Evolutionary conservation across 805 yeast genomes (phyloP), one percentile per base, ranked within the genome.

Genomic region (Starmerella vitae): DNA sequence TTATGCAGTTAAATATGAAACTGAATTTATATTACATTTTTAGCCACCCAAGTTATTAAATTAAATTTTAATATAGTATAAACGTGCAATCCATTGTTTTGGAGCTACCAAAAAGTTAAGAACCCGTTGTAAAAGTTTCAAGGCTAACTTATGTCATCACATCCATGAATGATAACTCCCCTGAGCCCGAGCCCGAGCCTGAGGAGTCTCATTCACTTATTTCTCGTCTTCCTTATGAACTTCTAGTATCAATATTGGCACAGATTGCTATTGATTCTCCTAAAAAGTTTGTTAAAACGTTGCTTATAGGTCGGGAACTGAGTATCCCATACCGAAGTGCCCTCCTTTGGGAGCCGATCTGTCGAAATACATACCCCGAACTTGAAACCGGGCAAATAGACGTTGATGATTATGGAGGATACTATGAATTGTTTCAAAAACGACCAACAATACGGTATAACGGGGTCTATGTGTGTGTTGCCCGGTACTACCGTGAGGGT

Each of bases 391-490:
- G 45, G 20, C 24, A 17, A 3, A 14, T 34, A 4, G 31, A 41
- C 30, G 38, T 36, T 20, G 47, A 39, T 26, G 44, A 39, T 35
- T 51, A 51, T 38, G 43, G 39, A 21, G 43, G 47, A 17, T 70
- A 70, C 69, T 58, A 68, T 45, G 46, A 51, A 17, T 73, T 79
- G 82, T 62, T 73, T 30, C 51, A 58, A 31, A 68, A 70, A 27
- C 62, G 94, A 29, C 95, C 96, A 0, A 78, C 77, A 50, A 51
- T 86, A 25, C 78, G 88, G 52, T 82, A 72, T 56, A 66, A 74
- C 38, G 98, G 98, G 1, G 68, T 84, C 15, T 88, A 88, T 51
- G 80, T 88, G 18, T 76, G 93, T 50, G 80, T 77, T 15, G 81
- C 86, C 37, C 80, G 80, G 44, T 86, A 85, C 58, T 71, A 79